These are phyloP conservation scores for Aspergillus funiculosus DNA, from an alignment of 495 filamentous ascomycete genomes.

Conservation along the genomic window DNA sequence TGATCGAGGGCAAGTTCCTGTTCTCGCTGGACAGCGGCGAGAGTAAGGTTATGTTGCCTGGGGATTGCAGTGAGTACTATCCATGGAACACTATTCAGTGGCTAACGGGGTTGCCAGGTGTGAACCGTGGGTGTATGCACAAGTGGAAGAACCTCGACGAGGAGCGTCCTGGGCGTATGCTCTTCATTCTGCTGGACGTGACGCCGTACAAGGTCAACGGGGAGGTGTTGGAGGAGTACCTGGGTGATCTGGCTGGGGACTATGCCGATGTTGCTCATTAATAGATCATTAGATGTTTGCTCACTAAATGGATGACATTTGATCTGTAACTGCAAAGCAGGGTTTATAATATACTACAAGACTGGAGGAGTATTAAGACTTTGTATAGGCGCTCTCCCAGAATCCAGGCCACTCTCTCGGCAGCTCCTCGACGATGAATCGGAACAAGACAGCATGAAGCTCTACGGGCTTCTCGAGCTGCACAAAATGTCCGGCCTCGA, in stretches of 20 bases:
- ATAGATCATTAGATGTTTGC: too few relatives aligned
- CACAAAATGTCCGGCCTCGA: slow-evolving; percentile 8
- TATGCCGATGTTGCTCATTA: background rate
- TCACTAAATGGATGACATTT: too few relatives aligned
- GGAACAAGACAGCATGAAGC: background rate
- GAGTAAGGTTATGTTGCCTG: background rate
- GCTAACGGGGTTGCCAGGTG: too few relatives aligned
- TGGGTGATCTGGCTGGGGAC: background rate
- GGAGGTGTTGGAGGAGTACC: background rate
- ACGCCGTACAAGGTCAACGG: background rate
- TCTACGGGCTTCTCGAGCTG: slow-evolving; percentile 5
- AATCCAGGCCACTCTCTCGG: slow-evolving; percentile 7
- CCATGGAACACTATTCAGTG: too few relatives aligned
- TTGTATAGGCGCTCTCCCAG: too few relatives aligned
- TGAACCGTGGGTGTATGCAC: slow-evolving; percentile 1
- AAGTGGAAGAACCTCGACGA: slow-evolving; percentile 3
- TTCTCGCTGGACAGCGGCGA: background rate
- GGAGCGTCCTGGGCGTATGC: background rate
- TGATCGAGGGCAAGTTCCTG: background rate
- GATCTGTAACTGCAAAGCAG: too few relatives aligned
- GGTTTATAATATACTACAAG: too few relatives aligned
- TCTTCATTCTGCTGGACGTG: background rate
- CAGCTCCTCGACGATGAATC: slow-evolving; percentile 4
- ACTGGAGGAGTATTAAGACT: too few relatives aligned
- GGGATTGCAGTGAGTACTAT: background rate